Evolutionary conservation across 345 rosid species (phyloP), one percentile per base, ranked within the genome.

Genomic region (Arabidopsis thaliana): DNA sequence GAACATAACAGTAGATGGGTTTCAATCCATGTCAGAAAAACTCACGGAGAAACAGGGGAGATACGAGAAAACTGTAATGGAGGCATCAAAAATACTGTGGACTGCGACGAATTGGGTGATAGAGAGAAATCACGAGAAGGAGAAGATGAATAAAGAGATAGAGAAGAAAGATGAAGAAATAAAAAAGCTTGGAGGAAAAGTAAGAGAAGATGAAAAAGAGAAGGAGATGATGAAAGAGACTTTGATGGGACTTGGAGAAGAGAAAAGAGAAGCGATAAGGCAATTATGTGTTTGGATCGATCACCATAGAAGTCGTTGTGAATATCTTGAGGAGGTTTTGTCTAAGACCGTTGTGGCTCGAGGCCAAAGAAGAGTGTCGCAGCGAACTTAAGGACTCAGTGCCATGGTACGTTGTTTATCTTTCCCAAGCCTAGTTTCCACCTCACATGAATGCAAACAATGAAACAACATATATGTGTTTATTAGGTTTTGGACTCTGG

Each of bases 281-380:
- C 97, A 92, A 66, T 87, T 89, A 30, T 96, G 99, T 69, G 11
- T 93, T 36, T 84, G 90, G 93, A 89, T 87, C 16, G 99, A 96
- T 41, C 92, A 96, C 60, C 97, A 96, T 69, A 87, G 88, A 8
- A 44, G 75, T 40, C 85, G 90, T 25, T 85, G 81, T 12, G 88
- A 89, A 45, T 58, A 82, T 75, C 88, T 92, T 51, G 85, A 80
- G 81, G 81, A 72, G 68, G 24, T 77, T 70, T 70, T 77, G 60
- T 62, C 76, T 8, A 77, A 77, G 63, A 57, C 67, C 3, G 48
- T 40, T 40, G 72, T 65, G 33, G 73, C 22, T 77, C 61, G 76
- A 71, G 80, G 71, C 24, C 76, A 77, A 64, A 64, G 72, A 64
- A 64, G 72, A 64, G 45, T 3, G 46, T 52, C 76, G 8, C 76